Evolutionary conservation across 208 protist genomes (phyloP).

Genomic region (Trypanosoma grayi): DNA sequence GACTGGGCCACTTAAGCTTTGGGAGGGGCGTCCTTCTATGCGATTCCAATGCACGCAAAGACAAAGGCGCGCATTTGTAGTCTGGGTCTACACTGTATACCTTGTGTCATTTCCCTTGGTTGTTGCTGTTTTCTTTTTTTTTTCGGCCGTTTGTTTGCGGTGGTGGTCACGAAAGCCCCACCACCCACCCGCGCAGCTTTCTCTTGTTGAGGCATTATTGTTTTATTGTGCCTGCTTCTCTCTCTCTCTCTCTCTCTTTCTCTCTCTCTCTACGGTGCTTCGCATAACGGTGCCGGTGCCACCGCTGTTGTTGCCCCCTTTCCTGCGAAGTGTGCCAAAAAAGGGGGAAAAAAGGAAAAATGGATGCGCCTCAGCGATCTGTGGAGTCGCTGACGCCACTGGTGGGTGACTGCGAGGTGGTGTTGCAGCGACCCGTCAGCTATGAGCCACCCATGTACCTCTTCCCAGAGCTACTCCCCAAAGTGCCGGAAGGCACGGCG

Average conservation of each 20-base stretch:
- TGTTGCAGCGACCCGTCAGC: constrained; percentile 45
- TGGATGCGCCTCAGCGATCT: constrained; percentile 6
- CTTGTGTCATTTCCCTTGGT: too few species aligned
- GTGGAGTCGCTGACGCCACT: constrained; percentile 19
- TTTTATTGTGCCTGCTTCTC: constrained; percentile 5
- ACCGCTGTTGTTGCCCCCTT: background rate
- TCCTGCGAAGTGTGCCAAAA: background rate
- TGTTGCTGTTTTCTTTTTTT: constrained; percentile 10
- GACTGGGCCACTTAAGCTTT: background rate
- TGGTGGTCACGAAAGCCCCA: too few species aligned
- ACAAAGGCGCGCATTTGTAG: too few species aligned
- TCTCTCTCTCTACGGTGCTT: background rate
- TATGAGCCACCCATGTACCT: constrained; percentile 89
- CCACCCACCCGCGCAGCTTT: background rate
- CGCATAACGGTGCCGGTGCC: background rate
- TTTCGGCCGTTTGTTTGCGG: too few species aligned
- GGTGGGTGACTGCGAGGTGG: constrained; percentile 66
- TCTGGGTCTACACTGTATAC: too few species aligned
- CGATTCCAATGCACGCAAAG: too few species aligned
- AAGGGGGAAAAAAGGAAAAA: constrained; percentile 3
- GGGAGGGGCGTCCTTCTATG: too few species aligned
- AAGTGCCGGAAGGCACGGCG: constrained; percentile 62
- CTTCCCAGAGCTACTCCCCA: constrained; percentile 76
- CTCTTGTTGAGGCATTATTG: background rate
- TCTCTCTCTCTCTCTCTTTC: background rate